These are phyloP conservation scores for Psilocybe cyanescens DNA, from an alignment of 768 basidiomycete species.

Conservation along the genomic window DNA sequence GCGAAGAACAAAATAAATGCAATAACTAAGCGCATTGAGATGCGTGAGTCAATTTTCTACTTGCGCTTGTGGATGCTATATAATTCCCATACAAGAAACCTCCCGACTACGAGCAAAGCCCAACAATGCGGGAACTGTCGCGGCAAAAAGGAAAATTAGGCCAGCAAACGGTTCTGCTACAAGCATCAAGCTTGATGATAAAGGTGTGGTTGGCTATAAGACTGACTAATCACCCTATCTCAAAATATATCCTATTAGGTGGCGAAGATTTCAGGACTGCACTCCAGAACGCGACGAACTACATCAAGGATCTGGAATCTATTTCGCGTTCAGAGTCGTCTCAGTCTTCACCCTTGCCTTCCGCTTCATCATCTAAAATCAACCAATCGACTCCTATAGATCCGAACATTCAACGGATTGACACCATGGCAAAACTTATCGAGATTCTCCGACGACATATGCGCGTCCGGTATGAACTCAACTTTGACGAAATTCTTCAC, in stretches of 20 bases:
- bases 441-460: constrained; percentile 69
- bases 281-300: constrained; percentile 63
- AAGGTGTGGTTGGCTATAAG: constrained; percentile 32
- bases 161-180: constrained; percentile 15
- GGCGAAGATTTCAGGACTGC: constrained; percentile 76
- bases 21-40: constrained; percentile 63
- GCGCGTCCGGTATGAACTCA: constrained; percentile 77
- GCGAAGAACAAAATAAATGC: constrained; percentile 74
- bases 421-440: constrained; percentile 67
- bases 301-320: constrained; percentile 58
- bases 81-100: constrained; percentile 28
- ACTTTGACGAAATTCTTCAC: constrained; percentile 69
- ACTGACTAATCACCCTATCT: background rate
- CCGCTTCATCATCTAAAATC: constrained; percentile 36
- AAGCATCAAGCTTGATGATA: constrained; percentile 36
- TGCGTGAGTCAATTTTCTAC: constrained; percentile 39
- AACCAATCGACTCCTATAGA: constrained; percentile 41
- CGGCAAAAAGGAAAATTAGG: constrained; percentile 20
- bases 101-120: constrained; percentile 24
- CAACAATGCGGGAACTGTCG: constrained; percentile 8
- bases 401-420: constrained; percentile 57
- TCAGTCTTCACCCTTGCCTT: constrained; percentile 34
- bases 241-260: constrained; percentile 18
- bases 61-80: constrained; percentile 5
- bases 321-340: constrained; percentile 42